A percentile compares a stretch with the other conserved stretches of the same genome.
phyloP scores from a whole-genome alignment of 1,284 basidiomycete genomes.

The Veloboletus limbatus region DNA sequence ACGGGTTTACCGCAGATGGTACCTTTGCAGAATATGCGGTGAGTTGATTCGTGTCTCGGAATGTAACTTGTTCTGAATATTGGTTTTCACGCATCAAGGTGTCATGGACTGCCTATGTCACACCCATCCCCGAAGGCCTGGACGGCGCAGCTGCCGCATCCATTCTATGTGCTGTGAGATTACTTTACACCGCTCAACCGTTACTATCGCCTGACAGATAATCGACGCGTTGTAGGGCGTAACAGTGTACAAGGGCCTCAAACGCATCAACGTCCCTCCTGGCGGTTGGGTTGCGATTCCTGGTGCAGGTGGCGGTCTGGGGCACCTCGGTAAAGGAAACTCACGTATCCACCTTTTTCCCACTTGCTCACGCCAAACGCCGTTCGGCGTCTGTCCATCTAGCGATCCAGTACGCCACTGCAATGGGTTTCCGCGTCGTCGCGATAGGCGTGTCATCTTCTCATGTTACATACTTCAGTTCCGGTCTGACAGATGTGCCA shows the following conservation, averaged over 20 bases:
- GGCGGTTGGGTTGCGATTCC: conserved; percentile 71
- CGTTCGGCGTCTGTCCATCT: conserved; percentile 1
- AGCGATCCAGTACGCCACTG: conserved; percentile 66
- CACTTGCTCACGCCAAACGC: not conserved
- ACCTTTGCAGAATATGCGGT: conserved; percentile 51
- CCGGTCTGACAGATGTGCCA: not conserved
- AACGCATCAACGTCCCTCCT: conserved; percentile 47
- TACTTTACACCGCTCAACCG: not conserved
- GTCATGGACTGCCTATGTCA: conserved; percentile 61
- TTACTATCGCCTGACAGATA: too few relatives aligned
- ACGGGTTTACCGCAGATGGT: conserved; percentile 61
- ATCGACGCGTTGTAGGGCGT: conserved; percentile 41
- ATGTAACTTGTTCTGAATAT: not conserved
- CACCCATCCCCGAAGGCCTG: conserved; percentile 58
- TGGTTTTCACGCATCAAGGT: conserved; percentile 37
- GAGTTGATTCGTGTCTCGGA: conserved; percentile 10
- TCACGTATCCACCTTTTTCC: not conserved
- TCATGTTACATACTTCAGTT: not conserved
- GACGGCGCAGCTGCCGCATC: conserved; percentile 60
- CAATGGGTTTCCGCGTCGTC: conserved; percentile 64
- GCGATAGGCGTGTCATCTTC: conserved; percentile 51
- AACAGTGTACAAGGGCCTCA: conserved; percentile 71
- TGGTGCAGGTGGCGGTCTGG: conserved; percentile 63
- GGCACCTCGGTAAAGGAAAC: conserved; percentile 48
- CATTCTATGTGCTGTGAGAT: conserved; percentile 60